These are phyloP conservation scores for Starmerella sp. DNA, from an alignment of 805 yeast species.

Conservation along the genomic window DNA sequence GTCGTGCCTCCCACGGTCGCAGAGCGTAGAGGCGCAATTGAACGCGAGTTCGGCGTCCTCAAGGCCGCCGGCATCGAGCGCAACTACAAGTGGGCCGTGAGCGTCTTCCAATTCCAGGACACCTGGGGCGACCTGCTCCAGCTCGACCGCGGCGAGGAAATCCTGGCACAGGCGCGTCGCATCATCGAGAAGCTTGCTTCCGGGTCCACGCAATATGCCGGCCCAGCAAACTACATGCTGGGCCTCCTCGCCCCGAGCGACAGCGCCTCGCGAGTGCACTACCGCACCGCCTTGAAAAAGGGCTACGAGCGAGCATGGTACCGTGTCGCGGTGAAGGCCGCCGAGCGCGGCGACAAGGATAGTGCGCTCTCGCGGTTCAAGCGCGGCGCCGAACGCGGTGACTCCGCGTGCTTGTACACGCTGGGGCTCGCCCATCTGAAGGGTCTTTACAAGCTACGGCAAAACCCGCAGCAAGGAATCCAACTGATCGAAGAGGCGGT, in stretches of 20 bases:
- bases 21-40: conserved; percentile 8
- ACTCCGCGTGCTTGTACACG: conserved; percentile 33
- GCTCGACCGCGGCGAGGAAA: not conserved
- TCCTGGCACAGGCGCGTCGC: conserved; percentile 22
- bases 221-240: conserved; percentile 19
- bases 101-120: conserved; percentile 25
- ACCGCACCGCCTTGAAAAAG: conserved; percentile 25
- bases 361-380: conserved; percentile 28
- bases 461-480: conserved; percentile 23
- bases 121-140: conserved; percentile 23
- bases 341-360: conserved; percentile 25
- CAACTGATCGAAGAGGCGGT: conserved; percentile 24
- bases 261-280: conserved; percentile 6
- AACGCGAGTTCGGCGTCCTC: not conserved
- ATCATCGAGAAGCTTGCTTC: conserved; percentile 21
- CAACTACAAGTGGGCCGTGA: conserved; percentile 26
- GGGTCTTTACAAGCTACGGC: conserved; percentile 20
- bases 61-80: conserved; percentile 5
- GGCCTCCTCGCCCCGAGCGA: not conserved
- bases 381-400: conserved; percentile 29
- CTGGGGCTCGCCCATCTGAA: conserved; percentile 29
- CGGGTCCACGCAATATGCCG: conserved; percentile 12
- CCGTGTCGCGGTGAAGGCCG: conserved; percentile 29
- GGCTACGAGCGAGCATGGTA: conserved; percentile 31
- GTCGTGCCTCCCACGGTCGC: conserved; percentile 12